Conservation (phyloP, 139 green algal species). For the Tetratostichococcus sp. region DNA sequence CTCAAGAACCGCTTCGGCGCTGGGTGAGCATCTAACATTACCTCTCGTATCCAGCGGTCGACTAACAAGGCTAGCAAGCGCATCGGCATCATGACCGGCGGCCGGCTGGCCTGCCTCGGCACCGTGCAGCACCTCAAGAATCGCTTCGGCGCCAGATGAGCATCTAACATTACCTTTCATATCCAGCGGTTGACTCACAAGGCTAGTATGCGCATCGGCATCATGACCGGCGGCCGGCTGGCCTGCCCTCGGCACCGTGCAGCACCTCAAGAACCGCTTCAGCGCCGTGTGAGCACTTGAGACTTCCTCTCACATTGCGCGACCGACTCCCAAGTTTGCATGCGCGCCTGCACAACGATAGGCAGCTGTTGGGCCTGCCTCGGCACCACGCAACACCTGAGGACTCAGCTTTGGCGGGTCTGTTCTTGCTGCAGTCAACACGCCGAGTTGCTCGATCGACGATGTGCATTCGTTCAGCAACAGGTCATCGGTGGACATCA, state of each 20-base stretch:
- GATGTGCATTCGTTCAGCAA: too few species aligned
- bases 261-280: slow-evolving; percentile 84
- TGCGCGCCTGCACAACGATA: slow-evolving; percentile 80
- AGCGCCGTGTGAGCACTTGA: slow-evolving; percentile 42
- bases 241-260: slow-evolving; percentile 72
- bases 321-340: too few species aligned
- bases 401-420: slow-evolving; percentile 74
- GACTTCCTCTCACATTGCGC: too few species aligned
- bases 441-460: too few species aligned
- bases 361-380: slow-evolving; percentile 64
- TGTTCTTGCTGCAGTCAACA: too few species aligned
- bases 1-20: slow-evolving; percentile 80
- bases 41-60: too few species aligned
- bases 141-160: slow-evolving; percentile 64
- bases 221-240: slow-evolving; percentile 74
- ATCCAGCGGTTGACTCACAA: too few species aligned
- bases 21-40: slow-evolving; percentile 26
- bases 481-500: too few species aligned
- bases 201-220: slow-evolving; percentile 72
- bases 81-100: slow-evolving; percentile 81
- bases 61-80: too few species aligned
- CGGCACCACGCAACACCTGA: slow-evolving; percentile 84
- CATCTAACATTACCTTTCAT: background rate
- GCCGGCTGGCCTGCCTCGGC: slow-evolving; percentile 75
- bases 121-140: slow-evolving; percentile 79